phyloP scores from a whole-genome alignment of 1,284 basidiomycete species.

The Melampsora larici-populina region DNA sequence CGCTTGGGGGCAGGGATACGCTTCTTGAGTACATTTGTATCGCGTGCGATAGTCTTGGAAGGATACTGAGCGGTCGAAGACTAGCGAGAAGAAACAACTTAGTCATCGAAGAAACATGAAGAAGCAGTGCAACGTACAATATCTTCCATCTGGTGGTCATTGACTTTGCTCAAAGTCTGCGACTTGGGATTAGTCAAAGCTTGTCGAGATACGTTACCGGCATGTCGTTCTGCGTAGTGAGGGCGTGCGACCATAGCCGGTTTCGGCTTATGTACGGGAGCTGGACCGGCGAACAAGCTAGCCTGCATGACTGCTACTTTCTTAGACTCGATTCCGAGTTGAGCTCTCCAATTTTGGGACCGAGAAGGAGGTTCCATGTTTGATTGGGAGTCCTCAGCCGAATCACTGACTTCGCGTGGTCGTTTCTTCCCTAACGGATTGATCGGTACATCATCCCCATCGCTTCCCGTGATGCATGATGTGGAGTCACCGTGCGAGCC shows the following conservation, averaged over 20 bases:
- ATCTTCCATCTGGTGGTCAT: background rate
- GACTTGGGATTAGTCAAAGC: background rate
- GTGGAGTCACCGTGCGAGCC: constrained; percentile 26
- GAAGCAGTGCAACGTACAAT: background rate
- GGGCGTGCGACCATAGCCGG: background rate
- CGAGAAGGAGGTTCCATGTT: background rate
- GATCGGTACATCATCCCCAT: constrained; percentile 5
- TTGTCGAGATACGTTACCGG: constrained; percentile 13
- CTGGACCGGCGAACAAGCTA: constrained; percentile 40
- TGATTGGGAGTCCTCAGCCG: constrained; percentile 16
- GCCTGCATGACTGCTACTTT: constrained; percentile 44
- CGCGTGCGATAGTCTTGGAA: background rate
- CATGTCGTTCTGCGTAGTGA: constrained; percentile 1
- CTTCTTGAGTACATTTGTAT: background rate
- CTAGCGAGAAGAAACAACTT: background rate
- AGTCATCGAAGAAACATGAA: background rate
- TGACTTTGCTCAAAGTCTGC: background rate
- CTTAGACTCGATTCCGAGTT: constrained; percentile 34
- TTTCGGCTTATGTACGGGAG: constrained; percentile 5
- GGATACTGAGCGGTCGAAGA: background rate
- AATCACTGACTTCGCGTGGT: constrained; percentile 24
- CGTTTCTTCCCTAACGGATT: constrained; percentile 32
- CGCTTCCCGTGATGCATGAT: constrained; percentile 41
- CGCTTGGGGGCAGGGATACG: background rate
- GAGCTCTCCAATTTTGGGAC: constrained; percentile 22